Base-by-base conservation (phyloP, 176 grass and related monocot genomes). In the Triticum monococcum region DNA sequence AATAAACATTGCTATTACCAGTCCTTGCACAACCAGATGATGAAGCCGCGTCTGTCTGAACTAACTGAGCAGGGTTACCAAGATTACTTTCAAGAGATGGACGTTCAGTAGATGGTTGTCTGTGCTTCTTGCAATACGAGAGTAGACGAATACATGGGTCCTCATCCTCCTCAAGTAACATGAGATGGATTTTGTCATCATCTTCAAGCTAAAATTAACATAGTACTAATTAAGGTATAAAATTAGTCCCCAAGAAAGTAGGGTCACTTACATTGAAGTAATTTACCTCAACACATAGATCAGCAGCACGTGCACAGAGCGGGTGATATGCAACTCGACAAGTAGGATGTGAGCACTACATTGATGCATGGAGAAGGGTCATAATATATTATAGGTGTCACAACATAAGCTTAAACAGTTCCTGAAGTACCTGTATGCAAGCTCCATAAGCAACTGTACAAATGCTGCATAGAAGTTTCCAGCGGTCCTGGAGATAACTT, bases 381-480 rank as follows among this genome's bases (percentile, higher is more conserved):
- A 87, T 80, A 17, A 80, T 16, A 91, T 83, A 57, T 57, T 82
- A 83, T 85, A n/a, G 68, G 33, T 66, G 82, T 61, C 30, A 9
- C 31, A 85, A 56, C 38, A 85, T 9, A 61, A 87, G 60, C 79
- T 87, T 57, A 86, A 91, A 79, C 5, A 66, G 35, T 81, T 70
- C 33, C 22, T 79, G 22, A 79, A 77, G 36, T 89, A 96, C 97
- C 94, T 99, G 97, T 90, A 99, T 99, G 78, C 97, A 99, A 88
- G 89, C 97, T 79, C 97, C 97, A 89, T 99, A 99, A 66, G 93
- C 86, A 92, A 99, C 97, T 56, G 90, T 89, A 48, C 97, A 99
- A 76, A 99, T 99, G 88, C 97, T 99, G 87, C 97, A 99, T 64
- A 99, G 43, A 78, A 99, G 97, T 90, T 99, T 99, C 97, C 97